These are phyloP conservation scores for Guyanaporus albipodus DNA, from an alignment of 768 basidiomycete genomes.

Conservation along the genomic window DNA sequence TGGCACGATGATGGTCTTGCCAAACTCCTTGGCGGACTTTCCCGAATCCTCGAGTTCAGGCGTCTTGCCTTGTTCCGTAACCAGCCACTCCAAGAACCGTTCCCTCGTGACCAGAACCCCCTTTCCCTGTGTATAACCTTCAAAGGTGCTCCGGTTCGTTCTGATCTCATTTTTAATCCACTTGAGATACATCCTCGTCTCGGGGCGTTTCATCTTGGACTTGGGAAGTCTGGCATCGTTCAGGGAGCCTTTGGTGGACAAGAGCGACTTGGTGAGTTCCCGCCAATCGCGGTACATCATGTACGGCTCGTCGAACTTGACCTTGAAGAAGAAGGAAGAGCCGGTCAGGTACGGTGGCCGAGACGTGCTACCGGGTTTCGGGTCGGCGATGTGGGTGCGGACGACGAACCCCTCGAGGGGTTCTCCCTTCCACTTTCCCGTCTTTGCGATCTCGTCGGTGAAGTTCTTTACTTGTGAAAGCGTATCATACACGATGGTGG, in stretches of 20 bases:
- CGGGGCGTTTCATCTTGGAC: conserved; percentile 66
- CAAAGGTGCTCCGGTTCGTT: conserved; percentile 55
- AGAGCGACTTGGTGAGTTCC: conserved; percentile 81
- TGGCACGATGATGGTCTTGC: conserved; percentile 83
- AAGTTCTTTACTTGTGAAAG: conserved; percentile 70
- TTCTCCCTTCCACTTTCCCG: conserved; percentile 79
- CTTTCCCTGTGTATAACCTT: conserved; percentile 59
- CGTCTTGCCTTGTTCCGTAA: conserved; percentile 43
- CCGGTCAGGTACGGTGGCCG: conserved; percentile 69
- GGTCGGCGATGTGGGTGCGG: conserved; percentile 58
- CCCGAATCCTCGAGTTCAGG: conserved; percentile 26
- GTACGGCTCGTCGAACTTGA: conserved; percentile 99
- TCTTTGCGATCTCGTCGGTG: conserved; percentile 59
- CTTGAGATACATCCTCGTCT: conserved; percentile 73
- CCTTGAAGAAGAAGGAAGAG: conserved; percentile 95
- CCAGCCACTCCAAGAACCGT: conserved; percentile 67
- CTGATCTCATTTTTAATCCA: conserved; percentile 83
- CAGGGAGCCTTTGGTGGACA: conserved; percentile 37
- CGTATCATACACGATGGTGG: conserved; percentile 47
- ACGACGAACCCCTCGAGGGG: conserved; percentile 94
- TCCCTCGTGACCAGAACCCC: conserved; percentile 87
- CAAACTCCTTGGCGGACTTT: conserved; percentile 32
- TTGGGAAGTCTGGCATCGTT: conserved; percentile 46
- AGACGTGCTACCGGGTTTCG: conserved; percentile 32
- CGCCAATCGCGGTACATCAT: conserved; percentile 99